Evolutionary conservation across 1,284 basidiomycete species (phyloP).

Genomic region (Filobasidium uniguttulatum): DNA sequence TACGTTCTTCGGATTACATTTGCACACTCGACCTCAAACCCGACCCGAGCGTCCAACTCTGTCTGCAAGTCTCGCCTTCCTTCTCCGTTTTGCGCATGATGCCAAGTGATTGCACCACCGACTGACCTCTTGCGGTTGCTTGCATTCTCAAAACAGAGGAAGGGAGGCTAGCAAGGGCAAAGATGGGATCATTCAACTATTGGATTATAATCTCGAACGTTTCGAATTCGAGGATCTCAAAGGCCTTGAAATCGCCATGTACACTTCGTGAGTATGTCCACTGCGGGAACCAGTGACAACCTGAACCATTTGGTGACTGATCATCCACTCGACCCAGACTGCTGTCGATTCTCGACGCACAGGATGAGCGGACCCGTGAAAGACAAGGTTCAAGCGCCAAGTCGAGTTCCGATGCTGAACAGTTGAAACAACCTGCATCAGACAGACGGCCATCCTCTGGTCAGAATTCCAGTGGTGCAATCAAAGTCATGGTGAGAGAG

Average conservation of each 20-base stretch:
- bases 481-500: no score
- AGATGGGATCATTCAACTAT: conserved; percentile 27
- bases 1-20: conserved; percentile 25
- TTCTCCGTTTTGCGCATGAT: background rate
- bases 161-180: conserved; percentile 21
- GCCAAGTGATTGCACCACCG: background rate
- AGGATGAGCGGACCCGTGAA: conserved; percentile 1
- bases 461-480: no score
- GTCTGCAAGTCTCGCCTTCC: conserved; percentile 21
- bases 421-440: no score
- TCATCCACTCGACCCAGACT: background rate
- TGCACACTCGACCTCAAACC: conserved; percentile 32
- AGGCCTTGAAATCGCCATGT: conserved; percentile 19
- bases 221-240: conserved; percentile 35
- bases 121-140: background rate
- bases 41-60: conserved; percentile 33
- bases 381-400: no score
- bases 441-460: no score
- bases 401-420: no score
- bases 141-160: conserved; percentile 16
- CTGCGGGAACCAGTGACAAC: no score
- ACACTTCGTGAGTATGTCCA: conserved; percentile 6
- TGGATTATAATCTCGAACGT: conserved; percentile 36
- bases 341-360: conserved; percentile 5
- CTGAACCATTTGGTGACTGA: background rate